Base-by-base conservation (phyloP, 2,329 filamentous ascomycete species). In the Cercospora sesami region DNA sequence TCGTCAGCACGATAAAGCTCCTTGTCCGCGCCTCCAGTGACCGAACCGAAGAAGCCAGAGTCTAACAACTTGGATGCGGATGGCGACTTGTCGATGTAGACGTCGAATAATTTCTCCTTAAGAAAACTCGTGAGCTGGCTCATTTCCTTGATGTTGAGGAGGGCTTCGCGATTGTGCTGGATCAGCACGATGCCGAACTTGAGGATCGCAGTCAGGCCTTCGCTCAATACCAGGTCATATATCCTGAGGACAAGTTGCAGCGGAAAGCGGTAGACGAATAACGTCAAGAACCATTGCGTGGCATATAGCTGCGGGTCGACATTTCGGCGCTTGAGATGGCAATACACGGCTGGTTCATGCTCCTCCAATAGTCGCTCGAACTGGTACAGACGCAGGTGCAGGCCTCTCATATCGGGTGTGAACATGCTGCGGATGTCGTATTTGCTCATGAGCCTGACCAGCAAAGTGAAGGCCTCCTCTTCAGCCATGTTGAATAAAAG, bases 261-360 rank as follows among this genome's bases (percentile, higher is more conserved):
- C 8, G 95, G 95, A 79, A 99, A 99, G 51, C 96, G 91, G 79
- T 99, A 99, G 33, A 94, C 93, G 77, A 99, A 99, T n/a, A 99
- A 85, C 0, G 95, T 99, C 60, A 99, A 86, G 81, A 99, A 99
- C 95, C 95, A 99, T 79, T 99, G 95, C 0, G 95, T 99, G 55
- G 95, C 95, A 78, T 99, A 99, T 8, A 99, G 85, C 77, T 97
- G 93, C 0, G 95, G 91, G 8, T 91, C 91, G 64, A 99, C 95
- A 72, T 92, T 90, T 65, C 91, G 89, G 67, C 95, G 90, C 76
- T 92, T 91, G 65, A 99, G 87, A 79, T 99, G 95, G 78, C 94
- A 97, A 81, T 96, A 97, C 6, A 99, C 83, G 2, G 94, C 94
- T 2, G 96, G 95, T 78, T 99, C 94, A 53, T 94, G 85, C 74